Percentiles rank a stretch among this genome's conserved stretches.
Conservation (phyloP, 2,329 filamentous ascomycete species). For the Aspergillus melleus region DNA sequence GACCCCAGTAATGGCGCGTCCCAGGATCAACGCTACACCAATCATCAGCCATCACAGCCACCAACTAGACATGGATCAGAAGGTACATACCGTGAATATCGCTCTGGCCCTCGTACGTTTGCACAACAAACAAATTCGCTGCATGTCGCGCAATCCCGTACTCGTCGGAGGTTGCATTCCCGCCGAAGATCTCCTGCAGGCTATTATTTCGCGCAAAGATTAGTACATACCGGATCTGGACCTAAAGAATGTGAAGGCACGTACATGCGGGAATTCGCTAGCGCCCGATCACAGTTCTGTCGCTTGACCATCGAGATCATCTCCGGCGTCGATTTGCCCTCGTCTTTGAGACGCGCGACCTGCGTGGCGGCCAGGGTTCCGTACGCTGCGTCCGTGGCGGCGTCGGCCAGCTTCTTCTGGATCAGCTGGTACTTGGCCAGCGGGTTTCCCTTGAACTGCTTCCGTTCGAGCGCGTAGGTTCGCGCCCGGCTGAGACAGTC, state of each 20-base stretch:
- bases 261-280: conserved; percentile 71
- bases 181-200: conserved; percentile 94
- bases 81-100: conserved; percentile 83
- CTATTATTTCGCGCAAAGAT: conserved; percentile 33
- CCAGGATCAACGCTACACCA: conserved; percentile 63
- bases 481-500: conserved; percentile 81
- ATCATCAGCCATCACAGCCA: not conserved
- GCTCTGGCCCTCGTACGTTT: conserved; percentile 97
- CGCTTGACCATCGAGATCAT: conserved; percentile 98
- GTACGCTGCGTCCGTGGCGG: conserved; percentile 84
- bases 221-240: not conserved
- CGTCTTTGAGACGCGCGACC: conserved; percentile 89
- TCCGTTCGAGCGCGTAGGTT: conserved; percentile 85
- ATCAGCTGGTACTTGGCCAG: conserved; percentile 94
- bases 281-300: conserved; percentile 91
- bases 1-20: conserved; percentile 69
- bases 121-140: conserved; percentile 92
- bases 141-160: conserved; percentile 95
- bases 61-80: not conserved
- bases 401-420: conserved; percentile 96
- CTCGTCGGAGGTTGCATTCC: conserved; percentile 97
- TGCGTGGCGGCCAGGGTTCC: conserved; percentile 88
- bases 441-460: conserved; percentile 94
- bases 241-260: conserved; percentile 27
- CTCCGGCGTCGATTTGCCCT: conserved; percentile 82